A percentile compares a stretch with the other conserved stretches of the same genome.
Conservation (phyloP, 2,329 filamentous ascomycete genomes). For the Phaeosphaeriaceae sp. region DNA sequence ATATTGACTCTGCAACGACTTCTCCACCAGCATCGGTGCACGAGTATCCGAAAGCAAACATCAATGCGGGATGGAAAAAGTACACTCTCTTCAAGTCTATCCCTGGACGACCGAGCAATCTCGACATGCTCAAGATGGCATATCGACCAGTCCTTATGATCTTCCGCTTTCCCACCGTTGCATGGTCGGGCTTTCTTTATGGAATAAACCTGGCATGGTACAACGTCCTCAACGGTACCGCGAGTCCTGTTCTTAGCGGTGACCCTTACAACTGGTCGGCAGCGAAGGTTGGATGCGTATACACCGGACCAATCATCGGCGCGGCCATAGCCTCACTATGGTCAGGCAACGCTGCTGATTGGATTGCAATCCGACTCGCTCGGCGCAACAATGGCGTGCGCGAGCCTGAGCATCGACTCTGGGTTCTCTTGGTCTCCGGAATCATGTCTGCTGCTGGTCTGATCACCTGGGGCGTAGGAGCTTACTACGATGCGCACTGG, state of each 20-base stretch:
- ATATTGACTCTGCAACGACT: background rate
- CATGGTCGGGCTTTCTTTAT: slow-evolving; percentile 9
- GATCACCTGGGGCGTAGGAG: slow-evolving; percentile 59
- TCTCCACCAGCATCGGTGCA: background rate
- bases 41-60: background rate
- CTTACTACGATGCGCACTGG: slow-evolving; percentile 55
- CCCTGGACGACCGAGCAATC: background rate
- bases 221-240: slow-evolving; percentile 15
- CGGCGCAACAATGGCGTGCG: slow-evolving; percentile 44
- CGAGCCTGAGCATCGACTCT: slow-evolving; percentile 47
- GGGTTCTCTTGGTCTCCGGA: slow-evolving; percentile 43
- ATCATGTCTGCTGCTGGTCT: slow-evolving; percentile 52
- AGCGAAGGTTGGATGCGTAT: slow-evolving; percentile 1
- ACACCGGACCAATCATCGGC: slow-evolving; percentile 3
- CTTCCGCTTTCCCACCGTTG: background rate
- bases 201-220: slow-evolving; percentile 10
- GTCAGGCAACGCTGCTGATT: slow-evolving; percentile 1
- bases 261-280: slow-evolving; percentile 7
- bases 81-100: background rate
- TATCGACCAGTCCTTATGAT: slow-evolving; percentile 1
- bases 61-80: background rate
- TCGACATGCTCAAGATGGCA: slow-evolving; percentile 1
- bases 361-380: slow-evolving; percentile 26
- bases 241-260: slow-evolving; percentile 4
- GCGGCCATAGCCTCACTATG: slow-evolving; percentile 2